Evolutionary conservation across 2,329 filamentous ascomycete species (phyloP).

Genomic region (Xylaria polymorpha): DNA sequence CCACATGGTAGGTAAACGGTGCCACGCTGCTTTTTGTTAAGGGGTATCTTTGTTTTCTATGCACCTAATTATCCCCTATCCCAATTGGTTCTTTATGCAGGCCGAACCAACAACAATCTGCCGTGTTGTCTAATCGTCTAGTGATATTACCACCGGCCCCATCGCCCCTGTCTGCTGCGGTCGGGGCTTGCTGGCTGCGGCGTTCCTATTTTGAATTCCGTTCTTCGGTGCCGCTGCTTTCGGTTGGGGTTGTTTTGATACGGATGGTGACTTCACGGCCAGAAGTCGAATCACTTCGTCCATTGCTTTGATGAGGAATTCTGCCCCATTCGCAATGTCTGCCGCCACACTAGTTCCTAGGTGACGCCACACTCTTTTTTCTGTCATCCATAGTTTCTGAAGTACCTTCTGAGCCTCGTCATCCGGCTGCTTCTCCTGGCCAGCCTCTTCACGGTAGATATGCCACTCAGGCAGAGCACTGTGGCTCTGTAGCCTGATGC

Average conservation of each 20-base stretch:
- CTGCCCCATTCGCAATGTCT: constrained; percentile 56
- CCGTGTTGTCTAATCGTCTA: constrained; percentile 36
- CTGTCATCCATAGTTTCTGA: constrained; percentile 47
- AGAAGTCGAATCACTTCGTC: constrained; percentile 60
- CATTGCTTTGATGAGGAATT: constrained; percentile 58
- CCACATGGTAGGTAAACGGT: constrained; percentile 9
- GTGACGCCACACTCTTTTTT: constrained; percentile 46
- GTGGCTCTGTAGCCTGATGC: constrained; percentile 63
- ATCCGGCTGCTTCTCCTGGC: constrained; percentile 40
- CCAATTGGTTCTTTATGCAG: constrained; percentile 25
- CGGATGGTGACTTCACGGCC: constrained; percentile 45
- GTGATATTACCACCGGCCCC: constrained; percentile 35
- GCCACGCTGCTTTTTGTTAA: constrained; percentile 24
- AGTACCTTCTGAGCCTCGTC: constrained; percentile 48
- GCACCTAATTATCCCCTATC: constrained; percentile 23
- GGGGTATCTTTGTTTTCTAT: constrained; percentile 29
- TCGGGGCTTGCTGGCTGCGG: constrained; percentile 40
- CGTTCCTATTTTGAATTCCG: constrained; percentile 38
- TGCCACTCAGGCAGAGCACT: constrained; percentile 65
- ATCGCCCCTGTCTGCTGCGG: constrained; percentile 35
- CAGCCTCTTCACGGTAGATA: constrained; percentile 54
- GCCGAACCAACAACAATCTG: not conserved
- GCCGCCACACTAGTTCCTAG: constrained; percentile 57
- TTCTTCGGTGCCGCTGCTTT: constrained; percentile 40
- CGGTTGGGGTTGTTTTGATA: constrained; percentile 43